phyloP scores from a whole-genome alignment of 352 stramenopile species.

The Phytopythium cucurbitacearum region DNA sequence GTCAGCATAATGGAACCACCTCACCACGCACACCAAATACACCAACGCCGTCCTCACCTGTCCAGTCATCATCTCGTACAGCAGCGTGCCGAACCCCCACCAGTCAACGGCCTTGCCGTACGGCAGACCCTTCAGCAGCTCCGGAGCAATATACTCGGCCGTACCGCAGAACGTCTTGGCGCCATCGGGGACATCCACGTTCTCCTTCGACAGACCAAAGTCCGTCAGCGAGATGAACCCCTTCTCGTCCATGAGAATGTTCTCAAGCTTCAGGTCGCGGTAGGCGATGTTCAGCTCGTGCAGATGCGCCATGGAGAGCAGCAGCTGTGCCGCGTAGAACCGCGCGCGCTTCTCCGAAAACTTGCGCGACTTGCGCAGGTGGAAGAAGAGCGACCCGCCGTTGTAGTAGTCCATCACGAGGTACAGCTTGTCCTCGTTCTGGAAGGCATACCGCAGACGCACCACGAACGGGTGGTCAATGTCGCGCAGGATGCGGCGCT shows the following conservation, averaged over 20 bases:
- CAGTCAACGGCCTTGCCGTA: constrained; percentile 92
- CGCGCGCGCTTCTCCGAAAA: constrained; percentile 86
- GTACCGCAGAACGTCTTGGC: constrained; percentile 93
- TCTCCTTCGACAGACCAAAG: constrained; percentile 92
- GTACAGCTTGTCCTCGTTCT: constrained; percentile 92
- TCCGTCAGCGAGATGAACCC: constrained; percentile 92
- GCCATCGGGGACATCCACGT: constrained; percentile 82
- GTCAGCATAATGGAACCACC: background rate
- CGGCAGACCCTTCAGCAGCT: constrained; percentile 85
- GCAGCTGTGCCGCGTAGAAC: constrained; percentile 90
- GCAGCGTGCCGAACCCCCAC: constrained; percentile 91
- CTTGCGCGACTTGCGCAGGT: constrained; percentile 87
- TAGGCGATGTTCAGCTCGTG: constrained; percentile 93
- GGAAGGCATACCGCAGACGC: constrained; percentile 91
- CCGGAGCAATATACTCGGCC: constrained; percentile 91
- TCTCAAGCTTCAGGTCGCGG: constrained; percentile 94
- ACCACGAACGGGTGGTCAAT: constrained; percentile 93
- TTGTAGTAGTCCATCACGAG: constrained; percentile 93
- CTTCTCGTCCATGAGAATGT: constrained; percentile 93
- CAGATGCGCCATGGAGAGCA: constrained; percentile 90
- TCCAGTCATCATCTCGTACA: constrained; percentile 95
- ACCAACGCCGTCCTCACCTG: constrained; percentile 17
- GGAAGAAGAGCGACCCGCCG: constrained; percentile 90
- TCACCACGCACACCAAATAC: background rate
- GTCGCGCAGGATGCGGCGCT: constrained; percentile 87